phyloP scores from a whole-genome alignment of 2,329 filamentous ascomycete genomes.

The Anisogramma anomala region DNA sequence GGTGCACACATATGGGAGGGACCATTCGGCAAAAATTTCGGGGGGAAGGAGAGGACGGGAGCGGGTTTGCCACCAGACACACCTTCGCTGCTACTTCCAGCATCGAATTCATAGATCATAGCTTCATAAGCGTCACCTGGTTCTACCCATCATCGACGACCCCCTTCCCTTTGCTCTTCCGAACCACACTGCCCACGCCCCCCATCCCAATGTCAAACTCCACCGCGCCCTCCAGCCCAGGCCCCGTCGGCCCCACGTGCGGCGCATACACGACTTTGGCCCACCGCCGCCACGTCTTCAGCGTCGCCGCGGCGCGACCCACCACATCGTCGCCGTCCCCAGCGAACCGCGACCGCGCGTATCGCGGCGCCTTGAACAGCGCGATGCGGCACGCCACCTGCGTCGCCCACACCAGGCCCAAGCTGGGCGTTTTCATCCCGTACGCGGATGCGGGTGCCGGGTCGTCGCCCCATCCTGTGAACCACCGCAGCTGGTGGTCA shows the following conservation, averaged over 20 bases:
- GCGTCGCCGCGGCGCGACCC: conserved; percentile 27
- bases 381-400: conserved; percentile 77
- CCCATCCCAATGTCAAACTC: conserved; percentile 67
- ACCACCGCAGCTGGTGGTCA: conserved; percentile 87
- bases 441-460: conserved; percentile 28
- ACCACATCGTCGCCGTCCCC: conserved; percentile 28
- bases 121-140: too few species aligned
- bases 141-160: too few species aligned
- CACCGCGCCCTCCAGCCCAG: conserved; percentile 39
- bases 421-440: conserved; percentile 66
- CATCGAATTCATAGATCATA: too few species aligned
- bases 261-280: conserved; percentile 86
- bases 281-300: conserved; percentile 57
- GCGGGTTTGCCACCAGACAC: too few species aligned
- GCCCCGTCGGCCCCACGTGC: conserved; percentile 48
- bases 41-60: too few species aligned
- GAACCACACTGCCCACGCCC: conserved; percentile 36
- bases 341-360: conserved; percentile 24
- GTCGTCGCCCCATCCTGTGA: conserved; percentile 86
- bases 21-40: too few species aligned
- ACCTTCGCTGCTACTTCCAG: too few species aligned
- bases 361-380: conserved; percentile 59
- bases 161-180: neutral
- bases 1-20: too few species aligned
- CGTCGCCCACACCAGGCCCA: conserved; percentile 84